A percentile compares a stretch with the other conserved stretches of the same genome.
Evolutionary conservation across 1,284 basidiomycete species (phyloP).

Genomic region (Boletus subluridellus): DNA sequence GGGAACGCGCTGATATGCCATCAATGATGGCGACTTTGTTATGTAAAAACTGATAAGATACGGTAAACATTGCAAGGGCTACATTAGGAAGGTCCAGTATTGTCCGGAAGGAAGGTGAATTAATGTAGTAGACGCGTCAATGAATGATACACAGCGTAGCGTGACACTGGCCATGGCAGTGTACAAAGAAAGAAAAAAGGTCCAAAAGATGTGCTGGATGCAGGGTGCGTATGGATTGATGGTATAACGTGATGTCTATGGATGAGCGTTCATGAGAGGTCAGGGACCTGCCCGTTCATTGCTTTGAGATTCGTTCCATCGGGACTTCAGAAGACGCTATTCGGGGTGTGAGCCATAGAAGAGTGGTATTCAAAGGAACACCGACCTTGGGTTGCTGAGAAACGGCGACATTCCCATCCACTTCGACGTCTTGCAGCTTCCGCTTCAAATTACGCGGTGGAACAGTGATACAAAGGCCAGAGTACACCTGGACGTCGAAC

Average conservation of each 20-base stretch:
- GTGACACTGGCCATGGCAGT: conserved; percentile 5
- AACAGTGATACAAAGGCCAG: conserved; percentile 28
- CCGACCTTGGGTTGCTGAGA: conserved; percentile 21
- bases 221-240: not conserved
- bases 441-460: conserved; percentile 23
- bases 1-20: not conserved
- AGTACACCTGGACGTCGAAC: conserved; percentile 7
- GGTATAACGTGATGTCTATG: conserved; percentile 10
- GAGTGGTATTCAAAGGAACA: too few relatives aligned
- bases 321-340: conserved; percentile 14
- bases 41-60: not conserved
- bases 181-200: not conserved
- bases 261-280: not conserved
- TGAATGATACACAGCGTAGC: conserved; percentile 1
- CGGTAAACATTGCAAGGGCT: conserved; percentile 3
- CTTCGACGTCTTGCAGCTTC: conserved; percentile 26
- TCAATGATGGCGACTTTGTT: not conserved
- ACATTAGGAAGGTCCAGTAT: conserved; percentile 11
- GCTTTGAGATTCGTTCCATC: conserved; percentile 9
- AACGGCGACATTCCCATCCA: not conserved
- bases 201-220: not conserved
- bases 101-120: not conserved
- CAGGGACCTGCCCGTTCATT: conserved; percentile 3
- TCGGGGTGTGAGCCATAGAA: not conserved
- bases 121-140: conserved; percentile 13